Evolutionary conservation across 169 alveolate genomes (phyloP), one percentile per base, ranked within the genome.

Genomic region (Plasmodium coatneyi): DNA sequence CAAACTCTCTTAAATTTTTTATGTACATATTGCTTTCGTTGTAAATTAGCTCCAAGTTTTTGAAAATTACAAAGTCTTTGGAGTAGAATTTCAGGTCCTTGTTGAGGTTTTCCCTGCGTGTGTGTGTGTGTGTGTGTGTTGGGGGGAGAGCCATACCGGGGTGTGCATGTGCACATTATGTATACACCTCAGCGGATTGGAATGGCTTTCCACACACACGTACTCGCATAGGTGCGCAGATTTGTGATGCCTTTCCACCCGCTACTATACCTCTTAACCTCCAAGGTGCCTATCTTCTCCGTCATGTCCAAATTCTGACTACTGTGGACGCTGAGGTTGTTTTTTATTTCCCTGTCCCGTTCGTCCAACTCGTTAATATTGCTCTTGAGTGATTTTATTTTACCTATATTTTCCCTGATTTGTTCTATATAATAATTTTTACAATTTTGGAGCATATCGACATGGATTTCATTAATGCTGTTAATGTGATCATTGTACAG

Each of bases 401-500:
- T 84, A 32, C 16, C 60, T 32, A 84, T 84, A 54, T 84, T 84
- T 84, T 74, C 93, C 79, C 32, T 56, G 30, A 84, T 74, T 74
- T 76, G 52, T 49, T 74, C 84, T 49, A 84, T 74, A 76, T 84
- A 84, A 84, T 84, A 84, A 52, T 84, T 70, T 74, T 74, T 84
- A 84, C 79, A 84, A 25, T 41, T 76, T 30, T 84, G 66, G 32
- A 84, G 49, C 32, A 84, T 72, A 19, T 52, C 32, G 56, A 74
- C 56, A 32, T 84, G 80, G 12, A 84, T 84, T 70, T 84, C 93
- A 28, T 72, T 84, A 43, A 84, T 74, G 60, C 56, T 76, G 28
- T 84, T 84, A 84, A 84, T 78, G 28, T 84, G 93, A 54, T 84
- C 93, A 74, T 84, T 84, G 79, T 84, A 84, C 30, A 84, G 36